These are phyloP conservation scores for Penicillium pancosmium DNA, from an alignment of 495 filamentous ascomycete species.

Conservation along the genomic window DNA sequence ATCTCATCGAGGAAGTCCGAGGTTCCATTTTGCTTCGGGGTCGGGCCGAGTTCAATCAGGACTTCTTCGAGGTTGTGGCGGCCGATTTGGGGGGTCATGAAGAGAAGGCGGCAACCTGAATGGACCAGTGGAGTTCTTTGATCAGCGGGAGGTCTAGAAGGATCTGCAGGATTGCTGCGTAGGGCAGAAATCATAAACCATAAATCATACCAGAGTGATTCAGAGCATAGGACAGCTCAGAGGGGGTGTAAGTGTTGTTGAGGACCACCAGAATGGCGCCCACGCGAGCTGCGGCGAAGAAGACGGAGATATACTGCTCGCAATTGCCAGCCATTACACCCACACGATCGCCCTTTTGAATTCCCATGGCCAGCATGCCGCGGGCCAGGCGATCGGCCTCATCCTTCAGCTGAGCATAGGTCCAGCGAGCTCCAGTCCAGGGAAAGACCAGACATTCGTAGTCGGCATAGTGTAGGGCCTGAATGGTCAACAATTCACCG, in stretches of 20 bases:
- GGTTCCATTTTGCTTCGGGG: constrained; percentile 33
- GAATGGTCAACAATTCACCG: constrained; percentile 61
- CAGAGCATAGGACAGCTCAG: constrained; percentile 64
- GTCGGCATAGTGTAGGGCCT: constrained; percentile 61
- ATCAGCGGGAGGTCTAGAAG: too few relatives aligned
- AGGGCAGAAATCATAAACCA: constrained; percentile 4
- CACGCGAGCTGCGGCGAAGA: constrained; percentile 69
- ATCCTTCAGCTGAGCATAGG: constrained; percentile 63
- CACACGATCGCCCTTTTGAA: constrained; percentile 64
- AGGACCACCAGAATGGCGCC: constrained; percentile 68
- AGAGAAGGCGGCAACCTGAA: constrained; percentile 61
- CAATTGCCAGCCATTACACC: constrained; percentile 75
- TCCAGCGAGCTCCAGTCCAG: constrained; percentile 68
- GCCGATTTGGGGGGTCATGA: constrained; percentile 65
- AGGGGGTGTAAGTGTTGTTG: constrained; percentile 72
- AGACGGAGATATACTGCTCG: constrained; percentile 67
- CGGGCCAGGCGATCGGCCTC: constrained; percentile 61
- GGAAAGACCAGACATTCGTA: constrained; percentile 66
- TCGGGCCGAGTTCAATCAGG: constrained; percentile 50
- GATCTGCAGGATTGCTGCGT: constrained; percentile 8
- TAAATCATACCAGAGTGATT: constrained; percentile 57
- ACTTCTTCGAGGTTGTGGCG: constrained; percentile 56
- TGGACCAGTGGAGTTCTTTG: not conserved
- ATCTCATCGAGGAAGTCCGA: constrained; percentile 47
- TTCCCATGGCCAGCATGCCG: constrained; percentile 60